Evolutionary conservation across 257 asterid species (phyloP).

Genomic region (Nyctanthes arbortristis): DNA sequence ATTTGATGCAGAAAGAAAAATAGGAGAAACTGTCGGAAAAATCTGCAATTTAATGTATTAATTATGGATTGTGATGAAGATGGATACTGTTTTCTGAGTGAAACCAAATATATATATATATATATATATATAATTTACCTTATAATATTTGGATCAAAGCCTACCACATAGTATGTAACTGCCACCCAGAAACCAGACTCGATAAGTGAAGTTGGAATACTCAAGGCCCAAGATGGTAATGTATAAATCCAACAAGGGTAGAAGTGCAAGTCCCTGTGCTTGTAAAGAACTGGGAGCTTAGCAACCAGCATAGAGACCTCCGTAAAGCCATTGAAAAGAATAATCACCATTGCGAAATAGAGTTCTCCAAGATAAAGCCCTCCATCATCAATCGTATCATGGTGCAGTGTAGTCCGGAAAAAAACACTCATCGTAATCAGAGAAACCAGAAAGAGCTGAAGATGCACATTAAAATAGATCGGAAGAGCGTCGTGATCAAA

Average conservation of each 20-base stretch:
- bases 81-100: slow-evolving; percentile 5
- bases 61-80: slow-evolving; percentile 15
- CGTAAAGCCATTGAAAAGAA: slow-evolving; percentile 91
- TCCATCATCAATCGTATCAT: slow-evolving; percentile 80
- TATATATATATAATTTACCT: slow-evolving; percentile 65
- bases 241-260: slow-evolving; percentile 96
- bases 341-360: slow-evolving; percentile 84
- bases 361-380: slow-evolving; percentile 85
- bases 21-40: slow-evolving; percentile 73
- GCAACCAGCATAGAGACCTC: slow-evolving; percentile 94
- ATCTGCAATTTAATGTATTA: slow-evolving; percentile 50
- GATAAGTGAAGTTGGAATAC: slow-evolving; percentile 77
- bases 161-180: slow-evolving; percentile 82
- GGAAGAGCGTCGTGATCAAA: slow-evolving; percentile 16
- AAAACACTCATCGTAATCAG: slow-evolving; percentile 92
- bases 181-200: slow-evolving; percentile 95
- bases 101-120: slow-evolving; percentile 15
- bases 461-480: slow-evolving; percentile 27
- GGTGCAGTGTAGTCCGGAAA: slow-evolving; percentile 83
- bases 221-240: slow-evolving; percentile 88
- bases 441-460: slow-evolving; percentile 86
- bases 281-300: slow-evolving; percentile 90
- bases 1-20: slow-evolving; percentile 90
- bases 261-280: slow-evolving; percentile 87
- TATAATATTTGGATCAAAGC: slow-evolving; percentile 82